A percentile compares a stretch with the other conserved stretches of the same genome.
These are phyloP conservation scores for Boeremia exigua DNA, from an alignment of 2,329 filamentous ascomycete genomes.

Conservation along the genomic window DNA sequence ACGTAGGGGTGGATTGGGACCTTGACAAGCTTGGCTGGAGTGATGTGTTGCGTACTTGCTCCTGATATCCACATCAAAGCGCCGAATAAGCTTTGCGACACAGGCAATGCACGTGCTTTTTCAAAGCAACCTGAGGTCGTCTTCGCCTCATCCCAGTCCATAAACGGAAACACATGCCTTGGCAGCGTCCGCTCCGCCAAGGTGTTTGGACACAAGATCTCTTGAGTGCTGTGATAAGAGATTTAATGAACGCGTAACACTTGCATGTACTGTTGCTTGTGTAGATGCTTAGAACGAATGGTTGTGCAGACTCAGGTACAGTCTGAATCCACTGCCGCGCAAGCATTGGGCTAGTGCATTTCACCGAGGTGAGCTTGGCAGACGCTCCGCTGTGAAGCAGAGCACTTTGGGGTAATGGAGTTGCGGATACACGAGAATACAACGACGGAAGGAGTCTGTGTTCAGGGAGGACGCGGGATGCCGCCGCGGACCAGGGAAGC, in stretches of 20 bases:
- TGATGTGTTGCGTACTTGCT: constrained; percentile 39
- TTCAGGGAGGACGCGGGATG: constrained; percentile 2
- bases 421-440: background rate
- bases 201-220: constrained; percentile 25
- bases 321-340: background rate
- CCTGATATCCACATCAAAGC: constrained; percentile 39
- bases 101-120: constrained; percentile 28
- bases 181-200: constrained; percentile 36
- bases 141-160: constrained; percentile 27
- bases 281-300: background rate
- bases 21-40: constrained; percentile 37
- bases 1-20: constrained; percentile 34
- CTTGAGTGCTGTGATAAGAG: constrained; percentile 12
- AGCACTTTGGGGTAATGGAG: constrained; percentile 7
- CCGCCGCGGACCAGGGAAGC: constrained; percentile 20
- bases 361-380: constrained; percentile 12
- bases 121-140: constrained; percentile 27
- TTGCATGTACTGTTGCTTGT: constrained; percentile 11
- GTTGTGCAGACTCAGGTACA: background rate
- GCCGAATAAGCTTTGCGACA: constrained; percentile 37
- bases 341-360: background rate
- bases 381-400: constrained; percentile 4
- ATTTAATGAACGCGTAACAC: constrained; percentile 12
- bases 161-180: constrained; percentile 22
- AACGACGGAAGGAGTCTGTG: background rate